Conservation (phyloP, 495 filamentous ascomycete genomes). For the Amphirosellinia nigrospora region DNA sequence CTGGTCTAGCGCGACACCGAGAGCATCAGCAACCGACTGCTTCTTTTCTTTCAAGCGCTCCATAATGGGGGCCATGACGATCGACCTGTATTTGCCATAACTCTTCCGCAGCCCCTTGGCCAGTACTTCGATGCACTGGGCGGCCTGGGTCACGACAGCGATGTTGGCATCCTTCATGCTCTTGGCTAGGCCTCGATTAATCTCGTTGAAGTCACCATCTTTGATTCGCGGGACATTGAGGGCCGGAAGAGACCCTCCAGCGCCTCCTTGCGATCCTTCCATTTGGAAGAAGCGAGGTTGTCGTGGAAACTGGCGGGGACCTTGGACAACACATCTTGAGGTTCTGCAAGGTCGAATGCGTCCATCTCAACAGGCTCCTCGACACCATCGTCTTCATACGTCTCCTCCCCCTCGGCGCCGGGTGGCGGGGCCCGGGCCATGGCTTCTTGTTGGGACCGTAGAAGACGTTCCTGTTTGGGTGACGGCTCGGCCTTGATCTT, state of each 20-base stretch:
- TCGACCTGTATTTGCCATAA: conserved; percentile 81
- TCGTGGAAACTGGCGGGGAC: conserved; percentile 83
- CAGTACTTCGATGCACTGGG: conserved; percentile 91
- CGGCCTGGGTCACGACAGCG: conserved; percentile 89
- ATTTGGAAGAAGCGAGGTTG: conserved; percentile 84
- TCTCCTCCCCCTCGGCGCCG: conserved; percentile 61
- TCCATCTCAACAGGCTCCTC: conserved; percentile 78
- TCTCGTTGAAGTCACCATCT: conserved; percentile 85
- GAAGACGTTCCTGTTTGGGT: conserved; percentile 89
- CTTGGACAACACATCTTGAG: conserved; percentile 86
- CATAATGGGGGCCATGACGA: conserved; percentile 83
- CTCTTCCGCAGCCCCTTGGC: conserved; percentile 82
- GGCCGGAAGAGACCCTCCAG: conserved; percentile 78
- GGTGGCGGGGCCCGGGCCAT: conserved; percentile 68
- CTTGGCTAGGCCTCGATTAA: conserved; percentile 82
- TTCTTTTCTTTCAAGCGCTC: conserved; percentile 99
- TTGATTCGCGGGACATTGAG: conserved; percentile 92
- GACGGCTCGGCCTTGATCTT: conserved; percentile 84
- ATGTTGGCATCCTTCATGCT: conserved; percentile 99
- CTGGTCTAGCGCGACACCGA: conserved; percentile 83
- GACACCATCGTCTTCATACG: conserved; percentile 63
- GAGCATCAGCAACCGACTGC: conserved; percentile 81
- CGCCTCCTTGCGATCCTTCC: conserved; percentile 97
- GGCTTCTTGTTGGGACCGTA: conserved; percentile 86
- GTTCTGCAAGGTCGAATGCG: conserved; percentile 86